A percentile compares a stretch with the other conserved stretches of the same genome.
Conservation (phyloP, 768 basidiomycete species). For the Mycena belliarum region DNA sequence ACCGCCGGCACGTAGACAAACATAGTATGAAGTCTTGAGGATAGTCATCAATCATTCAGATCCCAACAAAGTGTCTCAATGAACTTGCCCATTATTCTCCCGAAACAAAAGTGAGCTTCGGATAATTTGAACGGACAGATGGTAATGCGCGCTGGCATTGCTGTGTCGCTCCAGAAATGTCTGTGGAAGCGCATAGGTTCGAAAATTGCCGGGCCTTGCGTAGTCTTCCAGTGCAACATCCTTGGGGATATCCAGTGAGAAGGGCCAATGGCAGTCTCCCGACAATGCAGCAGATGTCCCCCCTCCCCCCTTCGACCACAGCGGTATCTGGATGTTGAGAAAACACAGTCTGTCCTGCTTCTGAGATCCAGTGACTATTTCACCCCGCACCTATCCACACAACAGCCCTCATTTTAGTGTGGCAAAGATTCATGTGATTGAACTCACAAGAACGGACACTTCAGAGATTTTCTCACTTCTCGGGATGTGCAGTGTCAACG, state of each 20-base stretch:
- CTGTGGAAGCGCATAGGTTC: slow-evolving; percentile 12
- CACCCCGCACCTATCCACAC: slow-evolving; percentile 3
- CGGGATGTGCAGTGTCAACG: slow-evolving; percentile 1
- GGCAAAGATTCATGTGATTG: no score
- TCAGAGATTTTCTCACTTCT: slow-evolving; percentile 6
- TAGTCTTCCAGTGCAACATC: background rate
- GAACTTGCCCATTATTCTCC: slow-evolving; percentile 1
- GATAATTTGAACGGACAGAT: slow-evolving; percentile 2
- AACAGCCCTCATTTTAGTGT: no score
- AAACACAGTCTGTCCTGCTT: background rate
- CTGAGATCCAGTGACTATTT: slow-evolving; percentile 2
- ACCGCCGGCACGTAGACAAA: slow-evolving; percentile 39
- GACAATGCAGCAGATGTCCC: background rate
- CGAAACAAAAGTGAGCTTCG: background rate
- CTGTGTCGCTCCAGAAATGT: slow-evolving; percentile 14
- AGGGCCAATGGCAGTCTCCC: slow-evolving; percentile 5
- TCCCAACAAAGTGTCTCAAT: background rate
- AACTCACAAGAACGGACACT: slow-evolving; percentile 9
- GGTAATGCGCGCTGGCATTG: slow-evolving; percentile 5
- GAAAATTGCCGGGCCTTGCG: background rate
- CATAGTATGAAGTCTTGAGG: slow-evolving; percentile 27
- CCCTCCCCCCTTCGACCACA: background rate
- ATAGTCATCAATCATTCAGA: background rate
- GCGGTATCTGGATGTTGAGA: slow-evolving; percentile 8
- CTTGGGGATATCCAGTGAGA: slow-evolving; percentile 7